Base-by-base conservation (phyloP, 164 flowering plant genomes). In the Echeveria elegans region DNA sequence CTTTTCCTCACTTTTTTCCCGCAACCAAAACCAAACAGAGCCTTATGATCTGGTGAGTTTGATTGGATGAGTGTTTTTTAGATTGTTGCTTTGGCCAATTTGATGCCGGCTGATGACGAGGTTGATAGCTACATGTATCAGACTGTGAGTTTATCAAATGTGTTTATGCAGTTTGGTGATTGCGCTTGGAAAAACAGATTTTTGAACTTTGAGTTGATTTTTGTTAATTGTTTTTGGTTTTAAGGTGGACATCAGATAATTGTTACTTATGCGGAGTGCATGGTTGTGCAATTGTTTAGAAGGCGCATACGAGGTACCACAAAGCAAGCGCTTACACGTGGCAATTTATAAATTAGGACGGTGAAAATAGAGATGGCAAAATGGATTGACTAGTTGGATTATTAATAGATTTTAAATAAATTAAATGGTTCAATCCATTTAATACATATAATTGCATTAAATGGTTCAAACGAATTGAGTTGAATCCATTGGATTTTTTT, bases 191-290 rank as follows among this genome's bases (percentile, higher is more conserved):
- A 12, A 26, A 56, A 56, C 16, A 56, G 28, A 56, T 19, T 26
- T 26, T 16, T 56, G 32, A 14, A 32, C 19, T 28, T 56, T 29
- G 15, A 5, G 29, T 18, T 63, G 66, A 63, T n/a, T 34, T 24
- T 36, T 37, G 2, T 63, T 34, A 36, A 19, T 31, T 6, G 29
- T 11, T 26, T 63, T 36, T 11, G 24, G 66, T 40, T 19, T 47
- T 60, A 93, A 97, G 98, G 89, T 59, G 98, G 98, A 40, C 98
- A 94, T 72, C 98, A 94, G 73, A 91, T 94, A 69, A 83, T 94
- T 73, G 87, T 81, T 23, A 73, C 86, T 70, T 94, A 86, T 80
- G 91, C 99, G 43, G 79, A 85, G 72, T 94, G 99, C 80, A 91
- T 89, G 90, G 99, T 93, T 47, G 37, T 94, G 65, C 99, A 97